Percentiles rank a stretch among this genome's conserved stretches.
phyloP scores from a whole-genome alignment of 2,329 filamentous ascomycete species.

The Chalara sp. region DNA sequence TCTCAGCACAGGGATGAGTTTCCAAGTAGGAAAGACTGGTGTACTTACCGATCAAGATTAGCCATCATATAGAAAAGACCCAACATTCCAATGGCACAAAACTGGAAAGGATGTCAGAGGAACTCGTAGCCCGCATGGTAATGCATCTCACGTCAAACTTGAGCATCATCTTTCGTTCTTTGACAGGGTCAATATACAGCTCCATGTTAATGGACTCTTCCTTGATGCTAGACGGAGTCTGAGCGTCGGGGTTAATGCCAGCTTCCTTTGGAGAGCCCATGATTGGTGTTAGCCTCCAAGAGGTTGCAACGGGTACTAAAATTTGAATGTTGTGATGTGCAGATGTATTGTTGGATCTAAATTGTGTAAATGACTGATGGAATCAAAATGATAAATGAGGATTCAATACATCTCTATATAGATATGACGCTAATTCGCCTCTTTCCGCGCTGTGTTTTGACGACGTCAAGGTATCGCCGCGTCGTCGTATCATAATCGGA shows the following conservation, averaged over 20 bases:
- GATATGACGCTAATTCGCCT: too few relatives aligned
- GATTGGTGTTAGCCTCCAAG: too few relatives aligned
- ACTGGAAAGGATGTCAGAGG: neutral
- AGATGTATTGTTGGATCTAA: too few relatives aligned
- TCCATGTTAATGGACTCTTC: conserved; percentile 45
- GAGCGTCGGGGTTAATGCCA: neutral
- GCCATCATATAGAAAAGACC: neutral
- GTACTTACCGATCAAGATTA: neutral
- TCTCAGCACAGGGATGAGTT: neutral
- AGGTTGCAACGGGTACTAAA: too few relatives aligned
- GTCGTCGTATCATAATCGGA: too few relatives aligned
- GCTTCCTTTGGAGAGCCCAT: neutral
- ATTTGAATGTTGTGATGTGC: too few relatives aligned
- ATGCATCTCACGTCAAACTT: conserved; percentile 22
- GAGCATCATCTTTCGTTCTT: conserved; percentile 37
- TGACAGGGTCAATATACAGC: conserved; percentile 32
- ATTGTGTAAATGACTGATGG: too few relatives aligned
- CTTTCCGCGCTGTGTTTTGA: too few relatives aligned
- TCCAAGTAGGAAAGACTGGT: neutral
- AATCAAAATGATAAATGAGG: too few relatives aligned
- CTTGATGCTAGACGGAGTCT: neutral
- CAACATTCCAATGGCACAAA: neutral
- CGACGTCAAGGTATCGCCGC: too few relatives aligned
- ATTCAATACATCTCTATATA: too few relatives aligned
- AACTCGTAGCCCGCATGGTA: too few relatives aligned